Conservation (phyloP, 2,329 filamentous ascomycete species). For the Alternaria sp. region DNA sequence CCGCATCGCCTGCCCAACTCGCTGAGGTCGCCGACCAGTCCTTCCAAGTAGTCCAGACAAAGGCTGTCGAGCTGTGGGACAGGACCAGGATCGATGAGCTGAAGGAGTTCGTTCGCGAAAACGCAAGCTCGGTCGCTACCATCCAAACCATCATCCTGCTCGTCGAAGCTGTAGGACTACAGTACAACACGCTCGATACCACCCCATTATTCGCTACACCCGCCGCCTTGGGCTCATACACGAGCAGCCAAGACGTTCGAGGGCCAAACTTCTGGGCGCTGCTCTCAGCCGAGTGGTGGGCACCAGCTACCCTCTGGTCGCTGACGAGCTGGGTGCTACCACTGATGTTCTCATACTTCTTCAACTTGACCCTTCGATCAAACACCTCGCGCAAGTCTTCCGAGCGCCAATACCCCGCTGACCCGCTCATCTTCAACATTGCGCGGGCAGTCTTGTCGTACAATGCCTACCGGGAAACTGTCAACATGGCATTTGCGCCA, state of each 20-base stretch:
- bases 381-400: slow-evolving; percentile 54
- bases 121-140: slow-evolving; percentile 70
- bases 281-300: slow-evolving; percentile 82
- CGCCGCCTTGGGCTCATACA: slow-evolving; percentile 62
- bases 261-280: slow-evolving; percentile 83
- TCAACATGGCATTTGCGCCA: slow-evolving; percentile 57
- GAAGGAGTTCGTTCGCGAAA: slow-evolving; percentile 70
- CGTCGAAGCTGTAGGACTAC: slow-evolving; percentile 72
- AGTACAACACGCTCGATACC: slow-evolving; percentile 73
- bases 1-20: slow-evolving; percentile 72
- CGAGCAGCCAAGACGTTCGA: slow-evolving; percentile 66
- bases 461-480: slow-evolving; percentile 69
- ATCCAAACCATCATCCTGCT: slow-evolving; percentile 52
- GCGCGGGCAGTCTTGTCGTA: slow-evolving; percentile 83
- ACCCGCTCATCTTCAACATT: slow-evolving; percentile 90
- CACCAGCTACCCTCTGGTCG: slow-evolving; percentile 76
- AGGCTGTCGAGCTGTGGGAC: slow-evolving; percentile 68
- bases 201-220: slow-evolving; percentile 77
- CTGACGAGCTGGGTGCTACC: slow-evolving; percentile 75
- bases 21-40: slow-evolving; percentile 67
- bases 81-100: slow-evolving; percentile 70
- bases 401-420: slow-evolving; percentile 66
- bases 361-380: slow-evolving; percentile 76
- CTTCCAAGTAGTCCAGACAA: slow-evolving; percentile 73
- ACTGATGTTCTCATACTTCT: slow-evolving; percentile 78